These are phyloP conservation scores for Sclerospora graminicola DNA, from an alignment of 352 stramenopile genomes.

Conservation along the genomic window DNA sequence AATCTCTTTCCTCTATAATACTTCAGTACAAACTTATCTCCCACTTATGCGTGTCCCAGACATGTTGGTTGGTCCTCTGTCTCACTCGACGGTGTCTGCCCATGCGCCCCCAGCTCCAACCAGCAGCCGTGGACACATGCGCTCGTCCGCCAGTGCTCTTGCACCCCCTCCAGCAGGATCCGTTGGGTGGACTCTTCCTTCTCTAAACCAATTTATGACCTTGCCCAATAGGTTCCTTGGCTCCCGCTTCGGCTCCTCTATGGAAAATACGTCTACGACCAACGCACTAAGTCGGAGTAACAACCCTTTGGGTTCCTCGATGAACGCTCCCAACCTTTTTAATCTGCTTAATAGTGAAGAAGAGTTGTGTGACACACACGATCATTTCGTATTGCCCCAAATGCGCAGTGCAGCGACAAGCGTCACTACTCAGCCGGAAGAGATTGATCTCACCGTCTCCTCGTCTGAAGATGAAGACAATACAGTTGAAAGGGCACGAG, in stretches of 20 bases:
- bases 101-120: not conserved
- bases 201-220: conserved; percentile 28
- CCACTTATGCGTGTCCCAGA: conserved; percentile 13
- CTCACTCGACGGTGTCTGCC: conserved; percentile 2
- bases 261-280: not conserved
- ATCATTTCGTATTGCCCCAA: conserved; percentile 6
- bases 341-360: conserved; percentile 18
- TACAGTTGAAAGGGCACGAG: conserved; percentile 4
- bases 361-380: conserved; percentile 3
- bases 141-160: not conserved
- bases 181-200: conserved; percentile 9
- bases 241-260: conserved; percentile 2
- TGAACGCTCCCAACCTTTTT: conserved; percentile 2
- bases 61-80: conserved; percentile 1
- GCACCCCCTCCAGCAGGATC: conserved; percentile 1
- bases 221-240: conserved; percentile 17
- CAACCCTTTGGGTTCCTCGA: not conserved
- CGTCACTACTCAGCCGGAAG: conserved; percentile 12
- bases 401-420: not conserved
- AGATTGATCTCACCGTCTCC: conserved; percentile 64
- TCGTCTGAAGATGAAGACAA: conserved; percentile 37
- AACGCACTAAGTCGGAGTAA: not conserved
- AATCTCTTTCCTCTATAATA: too few relatives aligned
- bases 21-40: not conserved
- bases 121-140: not conserved